Evolutionary conservation across 495 filamentous ascomycete species (phyloP).

Genomic region (Sordaria brevicollis): DNA sequence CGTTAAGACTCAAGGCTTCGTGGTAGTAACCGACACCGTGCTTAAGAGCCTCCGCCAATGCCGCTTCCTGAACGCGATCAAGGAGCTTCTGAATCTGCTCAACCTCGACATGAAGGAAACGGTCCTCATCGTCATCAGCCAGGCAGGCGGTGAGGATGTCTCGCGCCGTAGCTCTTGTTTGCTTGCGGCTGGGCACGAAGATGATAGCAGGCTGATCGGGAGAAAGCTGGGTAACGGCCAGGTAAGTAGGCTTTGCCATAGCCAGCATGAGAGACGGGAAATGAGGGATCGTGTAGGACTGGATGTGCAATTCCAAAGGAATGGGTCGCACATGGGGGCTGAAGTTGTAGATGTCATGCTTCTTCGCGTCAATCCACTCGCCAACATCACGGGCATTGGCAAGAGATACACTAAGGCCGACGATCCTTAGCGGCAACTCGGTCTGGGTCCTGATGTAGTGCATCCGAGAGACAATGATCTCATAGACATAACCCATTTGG

Average conservation of each 20-base stretch:
- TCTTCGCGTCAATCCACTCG: constrained; percentile 98
- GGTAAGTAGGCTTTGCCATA: constrained; percentile 90
- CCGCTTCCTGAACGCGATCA: constrained; percentile 69
- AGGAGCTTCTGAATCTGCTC: constrained; percentile 76
- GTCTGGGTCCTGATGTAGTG: constrained; percentile 88
- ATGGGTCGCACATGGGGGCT: constrained; percentile 81
- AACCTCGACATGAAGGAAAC: constrained; percentile 74
- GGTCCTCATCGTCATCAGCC: constrained; percentile 85
- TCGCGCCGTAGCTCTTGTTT: constrained; percentile 77
- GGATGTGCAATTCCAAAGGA: constrained; percentile 86
- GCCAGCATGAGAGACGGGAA: constrained; percentile 97
- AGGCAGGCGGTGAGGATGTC: constrained; percentile 78
- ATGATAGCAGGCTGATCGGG: constrained; percentile 79
- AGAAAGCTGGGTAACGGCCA: constrained; percentile 75
- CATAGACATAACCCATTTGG: constrained; percentile 80
- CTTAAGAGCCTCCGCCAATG: constrained; percentile 80
- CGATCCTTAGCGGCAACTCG: constrained; percentile 72
- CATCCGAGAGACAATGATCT: constrained; percentile 94
- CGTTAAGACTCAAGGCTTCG: constrained; percentile 75
- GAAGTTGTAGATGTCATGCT: constrained; percentile 98
- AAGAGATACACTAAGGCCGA: constrained; percentile 86
- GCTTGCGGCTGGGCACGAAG: constrained; percentile 89
- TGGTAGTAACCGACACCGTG: constrained; percentile 98
- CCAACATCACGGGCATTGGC: constrained; percentile 90
- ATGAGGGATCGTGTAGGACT: constrained; percentile 91